Evolutionary conservation across 176 grass and related monocot genomes (phyloP), one percentile per base, ranked within the genome.

Genomic region (Oryza glaberrima): DNA sequence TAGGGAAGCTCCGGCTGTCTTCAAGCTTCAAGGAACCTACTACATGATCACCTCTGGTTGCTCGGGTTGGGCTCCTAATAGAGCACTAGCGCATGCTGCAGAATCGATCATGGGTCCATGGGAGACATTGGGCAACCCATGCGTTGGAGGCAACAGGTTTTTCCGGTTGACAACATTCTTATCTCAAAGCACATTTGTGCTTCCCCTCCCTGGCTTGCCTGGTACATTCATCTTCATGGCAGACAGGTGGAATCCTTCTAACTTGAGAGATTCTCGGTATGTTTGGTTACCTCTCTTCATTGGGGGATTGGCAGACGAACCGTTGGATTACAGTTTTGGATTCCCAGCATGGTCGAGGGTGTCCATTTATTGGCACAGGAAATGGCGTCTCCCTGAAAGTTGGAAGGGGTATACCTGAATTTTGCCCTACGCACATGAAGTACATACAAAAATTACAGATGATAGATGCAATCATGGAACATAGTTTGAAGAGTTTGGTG

Each of bases 31-130:
- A 48, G 77, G 87, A 58, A 90, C 88, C 49, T 98, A 98, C 75
- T 98, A 98, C 65, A 98, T 98, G 96, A 80, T 98, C 79, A 95
- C 96, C 60, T 98, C 96, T 7, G 88, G 93, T 22, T 95, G 93
- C 77, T 90, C 91, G 10, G 93, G 96, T 4, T 98, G 96, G 96
- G 93, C 91, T 61, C 96, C 96, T 3, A 98, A 95, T 30, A 80
- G 58, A 43, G 96, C 96, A 14, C 45, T 95, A 78, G 87, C 85
- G 36, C 93, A 98, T 81, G 93, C 96, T 1, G 88, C 93, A 6
- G 74, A 88, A 60, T 89, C 83, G 1, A 84, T 94, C 81, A 92
- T 95, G 96, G 96, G 96, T 41, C 93, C 91, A 46, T 98, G 96
- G 93, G 89, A 95, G 82, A 95, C 93, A 69, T 10, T 98, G 38